Evolutionary conservation across 306 rosid genomes (phyloP).

Genomic region (Casuarina glauca): DNA sequence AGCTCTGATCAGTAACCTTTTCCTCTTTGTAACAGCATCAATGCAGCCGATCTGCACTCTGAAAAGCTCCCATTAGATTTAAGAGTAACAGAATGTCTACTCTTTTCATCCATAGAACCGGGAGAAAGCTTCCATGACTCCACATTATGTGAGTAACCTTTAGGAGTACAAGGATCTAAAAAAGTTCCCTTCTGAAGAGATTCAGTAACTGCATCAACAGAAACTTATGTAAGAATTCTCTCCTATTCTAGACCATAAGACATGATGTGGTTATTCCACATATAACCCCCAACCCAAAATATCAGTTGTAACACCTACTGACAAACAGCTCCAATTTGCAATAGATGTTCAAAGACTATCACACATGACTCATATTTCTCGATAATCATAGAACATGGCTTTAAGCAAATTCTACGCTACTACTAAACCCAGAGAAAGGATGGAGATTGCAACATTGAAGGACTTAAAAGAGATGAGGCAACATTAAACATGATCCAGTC

Average conservation of each 20-base stretch:
- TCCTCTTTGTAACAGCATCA: slow-evolving; percentile 78
- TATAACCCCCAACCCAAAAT: background rate
- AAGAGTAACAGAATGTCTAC: slow-evolving; percentile 38
- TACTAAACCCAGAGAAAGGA: background rate
- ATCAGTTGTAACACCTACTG: background rate
- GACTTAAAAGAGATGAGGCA: background rate
- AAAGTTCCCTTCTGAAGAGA: slow-evolving; percentile 44
- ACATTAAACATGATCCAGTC: too few species aligned
- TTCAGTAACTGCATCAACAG: slow-evolving; percentile 63
- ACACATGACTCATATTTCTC: background rate
- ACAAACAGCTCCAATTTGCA: background rate
- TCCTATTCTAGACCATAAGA: slow-evolving; percentile 12
- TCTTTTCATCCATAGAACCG: slow-evolving; percentile 38
- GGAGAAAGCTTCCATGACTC: slow-evolving; percentile 60
- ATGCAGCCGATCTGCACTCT: slow-evolving; percentile 85
- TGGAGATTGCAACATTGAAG: background rate
- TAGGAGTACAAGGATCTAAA: slow-evolving; percentile 88
- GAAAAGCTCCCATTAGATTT: slow-evolving; percentile 81
- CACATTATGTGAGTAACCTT: slow-evolving; percentile 56
- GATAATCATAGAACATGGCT: background rate
- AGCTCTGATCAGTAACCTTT: slow-evolving; percentile 55
- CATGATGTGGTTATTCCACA: slow-evolving; percentile 2
- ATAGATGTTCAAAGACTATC: background rate
- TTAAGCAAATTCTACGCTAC: background rate
- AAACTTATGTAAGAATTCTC: slow-evolving; percentile 27